Evolutionary conservation across 768 basidiomycete species (phyloP), one percentile per base, ranked within the genome.

Genomic region (Arthromyces matolae): DNA sequence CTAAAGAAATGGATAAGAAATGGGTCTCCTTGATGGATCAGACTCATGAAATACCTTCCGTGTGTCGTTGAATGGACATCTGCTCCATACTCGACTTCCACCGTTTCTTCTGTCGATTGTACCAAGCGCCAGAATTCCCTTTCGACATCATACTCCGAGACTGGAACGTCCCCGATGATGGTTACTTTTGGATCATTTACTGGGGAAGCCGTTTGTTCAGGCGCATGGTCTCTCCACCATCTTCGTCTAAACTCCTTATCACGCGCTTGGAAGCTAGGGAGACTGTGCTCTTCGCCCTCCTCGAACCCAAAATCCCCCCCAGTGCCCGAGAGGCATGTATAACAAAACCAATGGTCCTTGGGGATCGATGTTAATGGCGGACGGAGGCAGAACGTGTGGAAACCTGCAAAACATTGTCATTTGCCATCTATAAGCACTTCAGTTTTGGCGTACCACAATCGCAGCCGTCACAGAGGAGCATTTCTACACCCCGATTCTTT

Each of bases 21-120:
- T 8, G 34, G 41, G 42, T 22, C 52, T 25, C 37, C 18, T 45
- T 45, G 8, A 45, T 42, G 12, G 52, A 42, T 16, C 37, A 5
- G 20, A 22, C 45, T n/a, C n/a, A 13, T 34, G 79, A 51, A 37
- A 24, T 65, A 94, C 93, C 93, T 97, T 67, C 95, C 95, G 58
- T 97, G 93, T 7, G 90, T 95, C 1, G 93, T 94, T 8, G 93
- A 95, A 67, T 97, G 94, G 27, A 99, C 87, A 65, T 99, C 96
- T 1, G 96, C 96, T n/a, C 96, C 96, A 62, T 99, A 99, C 67
- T 99, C 96, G 27, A 98, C 86, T 65, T 99, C 96, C 14, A 99
- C 93, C 0, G 91, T 94, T 63, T 98, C 94, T 34, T 78, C 72
- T 47, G 81, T 79, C 14, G 87, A 88, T 65, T 96, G 89, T 8